Conservation (phyloP, 192 early-diverging fungal genomes). For the Jimgerdemannia flammicorona region DNA sequence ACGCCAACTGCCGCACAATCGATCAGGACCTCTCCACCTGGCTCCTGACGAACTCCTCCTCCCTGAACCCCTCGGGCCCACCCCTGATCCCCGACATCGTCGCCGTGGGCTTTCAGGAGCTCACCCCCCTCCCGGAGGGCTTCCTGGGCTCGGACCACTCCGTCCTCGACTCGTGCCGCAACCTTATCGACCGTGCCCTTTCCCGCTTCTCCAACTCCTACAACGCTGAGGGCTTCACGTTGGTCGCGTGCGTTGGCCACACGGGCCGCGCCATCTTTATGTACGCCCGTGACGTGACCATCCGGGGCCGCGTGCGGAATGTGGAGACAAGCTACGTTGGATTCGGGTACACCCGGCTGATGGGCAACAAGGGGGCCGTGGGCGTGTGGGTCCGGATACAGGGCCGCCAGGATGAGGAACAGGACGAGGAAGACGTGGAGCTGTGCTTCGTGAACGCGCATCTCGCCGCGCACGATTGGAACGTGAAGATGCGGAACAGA, state of each 20-base stretch:
- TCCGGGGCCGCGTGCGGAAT: constrained; percentile 19
- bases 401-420: background rate
- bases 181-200: constrained; percentile 25
- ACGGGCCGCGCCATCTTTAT: constrained; percentile 36
- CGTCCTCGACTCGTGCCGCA: constrained; percentile 17
- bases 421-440: constrained; percentile 9
- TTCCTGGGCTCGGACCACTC: constrained; percentile 15
- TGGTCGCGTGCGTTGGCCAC: constrained; percentile 16
- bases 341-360: constrained; percentile 19
- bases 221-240: constrained; percentile 26
- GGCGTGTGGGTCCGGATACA: constrained; percentile 22
- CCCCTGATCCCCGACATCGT: constrained; percentile 37
- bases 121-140: constrained; percentile 29
- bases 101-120: constrained; percentile 40
- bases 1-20: constrained; percentile 29
- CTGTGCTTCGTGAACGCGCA: constrained; percentile 38
- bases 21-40: constrained; percentile 33
- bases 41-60: constrained; percentile 24
- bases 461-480: constrained; percentile 26
- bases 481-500: constrained; percentile 28
- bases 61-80: constrained; percentile 19
- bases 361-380: constrained; percentile 42
- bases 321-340: constrained; percentile 23
- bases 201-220: constrained; percentile 13
- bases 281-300: constrained; percentile 25